phyloP scores from a whole-genome alignment of 2,329 filamentous ascomycete species.

The Arthrinium phaeospermum region DNA sequence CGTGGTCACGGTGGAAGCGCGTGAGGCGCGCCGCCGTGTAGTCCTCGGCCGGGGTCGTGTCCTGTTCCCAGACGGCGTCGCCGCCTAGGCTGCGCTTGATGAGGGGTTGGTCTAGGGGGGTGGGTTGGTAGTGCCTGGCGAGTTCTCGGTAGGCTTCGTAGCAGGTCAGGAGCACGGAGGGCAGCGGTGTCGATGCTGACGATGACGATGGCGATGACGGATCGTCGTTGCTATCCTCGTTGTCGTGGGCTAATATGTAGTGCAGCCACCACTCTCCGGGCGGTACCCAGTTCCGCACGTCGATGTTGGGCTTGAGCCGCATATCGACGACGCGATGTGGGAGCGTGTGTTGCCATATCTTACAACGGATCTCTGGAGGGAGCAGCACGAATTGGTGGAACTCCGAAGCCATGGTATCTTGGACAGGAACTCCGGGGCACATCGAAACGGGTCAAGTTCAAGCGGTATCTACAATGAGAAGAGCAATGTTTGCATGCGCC shows the following conservation, averaged over 20 bases:
- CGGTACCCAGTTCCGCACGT: constrained; percentile 17
- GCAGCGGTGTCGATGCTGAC: background rate
- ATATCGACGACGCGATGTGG: constrained; percentile 10
- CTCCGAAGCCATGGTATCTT: background rate
- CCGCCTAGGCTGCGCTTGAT: background rate
- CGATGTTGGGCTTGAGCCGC: constrained; percentile 21
- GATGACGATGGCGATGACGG: background rate
- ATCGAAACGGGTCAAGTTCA: background rate
- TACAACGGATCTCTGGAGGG: constrained; percentile 19
- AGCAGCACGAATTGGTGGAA: constrained; percentile 18
- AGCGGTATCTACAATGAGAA: background rate
- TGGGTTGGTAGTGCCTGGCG: constrained; percentile 15
- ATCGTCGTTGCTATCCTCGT: background rate
- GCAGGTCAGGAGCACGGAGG: background rate
- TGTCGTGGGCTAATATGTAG: constrained; percentile 17
- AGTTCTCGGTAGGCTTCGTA: constrained; percentile 19
- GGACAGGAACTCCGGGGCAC: too few species aligned
- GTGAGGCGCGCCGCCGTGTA: constrained; percentile 21
- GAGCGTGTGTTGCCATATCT: constrained; percentile 18
- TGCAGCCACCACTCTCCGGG: constrained; percentile 22
- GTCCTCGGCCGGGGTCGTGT: background rate
- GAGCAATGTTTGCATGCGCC: background rate
- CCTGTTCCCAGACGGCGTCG: background rate
- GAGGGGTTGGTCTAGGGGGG: background rate
- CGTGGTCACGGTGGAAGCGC: constrained; percentile 24